Base-by-base conservation (phyloP, 202 grass and related monocot species). In the Zoysia matrella region DNA sequence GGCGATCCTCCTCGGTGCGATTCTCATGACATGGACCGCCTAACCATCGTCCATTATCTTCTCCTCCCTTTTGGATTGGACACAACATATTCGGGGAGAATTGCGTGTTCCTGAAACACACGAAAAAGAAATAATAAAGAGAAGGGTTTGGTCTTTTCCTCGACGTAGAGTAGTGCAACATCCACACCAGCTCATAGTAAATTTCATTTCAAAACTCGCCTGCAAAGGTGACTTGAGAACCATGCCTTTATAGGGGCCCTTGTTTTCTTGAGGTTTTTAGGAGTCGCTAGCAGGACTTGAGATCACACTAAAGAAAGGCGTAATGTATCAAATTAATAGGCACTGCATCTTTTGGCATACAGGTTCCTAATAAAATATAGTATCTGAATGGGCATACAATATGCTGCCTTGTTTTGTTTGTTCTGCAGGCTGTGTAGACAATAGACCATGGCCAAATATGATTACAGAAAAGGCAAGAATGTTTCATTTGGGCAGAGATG, bases 41-140 rank as follows among this genome's bases (percentile, higher is more conserved):
- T 80, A 77, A 40, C 47, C 10, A 62, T 86, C 84, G 71, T 86
- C 84, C 70, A 8, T 80, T 80, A 30, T n/a, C 46, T 65, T n/a
- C 2, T 43, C 8, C 22, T 63, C 22, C 36, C 61, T 73, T 67
- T 53, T 9, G 3, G 57, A 75, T 39, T 16, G 53, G 77, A 86
- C 71, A 18, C 8, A 10, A 61, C 52, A 68, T 10, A 46, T 11
- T n/a, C 8, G 7, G 5, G 4, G 50, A 67, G 42, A 79, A 73
- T 5, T 9, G 56, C 16, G 46, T 85, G 52, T 50, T 30, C 30
- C 30, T 36, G 30, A 36, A 36, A 36, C 30, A 36, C 30, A 36
- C 15, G 2, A 30, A 49, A 55, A 68, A 79, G 44, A 44, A 68
- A 68, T 46, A 43, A 43, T 9, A 18, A 9, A n/a, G 22, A 10